These are phyloP conservation scores for Apiospora koreana DNA, from an alignment of 2,329 filamentous ascomycete genomes.

Conservation along the genomic window DNA sequence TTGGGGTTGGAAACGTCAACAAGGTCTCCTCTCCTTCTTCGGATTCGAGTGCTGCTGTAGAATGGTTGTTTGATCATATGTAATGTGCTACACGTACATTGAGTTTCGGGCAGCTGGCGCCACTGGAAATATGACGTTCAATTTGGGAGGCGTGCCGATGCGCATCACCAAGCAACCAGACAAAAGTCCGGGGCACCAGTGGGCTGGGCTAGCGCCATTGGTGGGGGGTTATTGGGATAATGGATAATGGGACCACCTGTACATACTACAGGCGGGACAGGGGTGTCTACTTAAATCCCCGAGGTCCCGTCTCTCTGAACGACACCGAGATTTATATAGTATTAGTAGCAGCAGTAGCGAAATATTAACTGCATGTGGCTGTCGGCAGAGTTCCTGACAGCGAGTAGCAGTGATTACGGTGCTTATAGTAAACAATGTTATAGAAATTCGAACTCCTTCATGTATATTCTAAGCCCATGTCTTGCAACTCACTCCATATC, in stretches of 20 bases:
- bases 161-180: constrained; percentile 7
- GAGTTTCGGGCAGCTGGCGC: not conserved
- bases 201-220: not conserved
- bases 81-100: not conserved
- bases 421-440: too few species aligned
- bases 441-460: too few species aligned
- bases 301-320: too few species aligned
- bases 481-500: not conserved
- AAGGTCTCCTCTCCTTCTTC: too few species aligned
- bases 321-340: too few species aligned
- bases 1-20: not conserved
- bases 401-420: too few species aligned
- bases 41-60: not conserved
- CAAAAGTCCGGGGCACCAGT: constrained; percentile 7
- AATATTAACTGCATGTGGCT: too few species aligned
- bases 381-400: too few species aligned
- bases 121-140: constrained; percentile 2
- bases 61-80: not conserved
- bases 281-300: too few species aligned
- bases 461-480: too few species aligned
- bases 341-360: too few species aligned
- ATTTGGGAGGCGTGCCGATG: constrained; percentile 1
- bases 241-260: not conserved
- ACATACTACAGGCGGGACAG: not conserved
- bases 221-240: not conserved